Base-by-base conservation (phyloP, 2,329 filamentous ascomycete species). In the Ophiocordyceps camponoti-floridani region DNA sequence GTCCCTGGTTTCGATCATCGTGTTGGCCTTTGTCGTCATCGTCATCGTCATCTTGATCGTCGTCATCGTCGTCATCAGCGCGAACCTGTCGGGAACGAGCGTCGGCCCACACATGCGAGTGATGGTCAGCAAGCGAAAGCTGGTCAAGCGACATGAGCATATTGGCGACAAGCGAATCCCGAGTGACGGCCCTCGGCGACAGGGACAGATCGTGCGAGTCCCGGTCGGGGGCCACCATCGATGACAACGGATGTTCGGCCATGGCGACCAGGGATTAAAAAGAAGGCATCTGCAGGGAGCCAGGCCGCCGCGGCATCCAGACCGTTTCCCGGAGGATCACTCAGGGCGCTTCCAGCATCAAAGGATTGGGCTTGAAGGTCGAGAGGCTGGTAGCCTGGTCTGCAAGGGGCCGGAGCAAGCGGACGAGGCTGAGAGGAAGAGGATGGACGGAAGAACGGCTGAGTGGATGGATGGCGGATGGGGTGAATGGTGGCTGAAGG, bases 111-210 rank as follows among this genome's bases (percentile, higher is more conserved):
- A 41, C 12, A 19, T 12, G 31, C 13, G 18, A 12, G n/a, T 37
- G 16, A 4, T 12, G 9, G 10, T 26, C 31, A 26, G 62, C 68
- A 52, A 75, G 69, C 38, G 76, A 80, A 57, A 89, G 78, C 61
- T 89, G 83, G 62, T 94, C 89, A 50, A 98, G 79, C 38, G 88
- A 94, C 51, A 91, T 70, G 48, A 96, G 77, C 82, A 98, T 91
- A 62, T 95, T 94, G 62, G 91, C 83, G 47, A 98, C 86, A 52
- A 98, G 79, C 33, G 88, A 95, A 57, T 94, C 85, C 52, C 89
- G 79, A 38, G 84, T 85, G 50, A 84, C 77, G 58, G 84, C 77
- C 48, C 79, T 72, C 43, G 82, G 77, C 43, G 80, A 80, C 54
- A 94, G 71, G 47, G 84, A 88, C 49, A 95, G 72, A 60, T 94